Percentiles rank a stretch among this genome's conserved stretches.
phyloP scores from a whole-genome alignment of 176 grass and related monocot genomes.

The Poa annua region DNA sequence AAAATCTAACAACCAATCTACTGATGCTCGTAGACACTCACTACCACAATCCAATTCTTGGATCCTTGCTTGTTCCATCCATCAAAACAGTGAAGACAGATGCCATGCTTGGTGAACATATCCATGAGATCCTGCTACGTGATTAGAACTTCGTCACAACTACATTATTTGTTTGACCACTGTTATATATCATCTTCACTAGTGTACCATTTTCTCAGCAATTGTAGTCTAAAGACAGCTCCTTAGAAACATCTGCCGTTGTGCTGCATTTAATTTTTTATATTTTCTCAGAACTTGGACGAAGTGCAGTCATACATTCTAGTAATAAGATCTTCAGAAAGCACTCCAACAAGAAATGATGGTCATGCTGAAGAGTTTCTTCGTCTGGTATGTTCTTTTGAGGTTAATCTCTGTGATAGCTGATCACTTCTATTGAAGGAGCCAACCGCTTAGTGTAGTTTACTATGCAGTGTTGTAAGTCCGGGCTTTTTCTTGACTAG shows the following conservation, averaged over 20 bases:
- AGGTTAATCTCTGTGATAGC: constrained; percentile 11
- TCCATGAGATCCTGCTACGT: not conserved
- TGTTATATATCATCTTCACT: not conserved
- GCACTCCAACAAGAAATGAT: constrained; percentile 41
- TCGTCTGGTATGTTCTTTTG: constrained; percentile 56
- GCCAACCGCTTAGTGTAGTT: constrained; percentile 3
- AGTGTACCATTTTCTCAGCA: not conserved
- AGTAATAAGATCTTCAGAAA: constrained; percentile 51
- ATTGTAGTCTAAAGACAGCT: not conserved
- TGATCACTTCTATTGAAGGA: constrained; percentile 16
- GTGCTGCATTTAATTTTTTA: constrained; percentile 23
- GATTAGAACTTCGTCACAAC: constrained; percentile 1
- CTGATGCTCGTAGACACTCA: too few relatives aligned
- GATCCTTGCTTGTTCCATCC: too few relatives aligned
- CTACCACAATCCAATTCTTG: too few relatives aligned
- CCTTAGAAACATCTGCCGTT: not conserved
- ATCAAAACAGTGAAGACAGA: not conserved
- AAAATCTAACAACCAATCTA: too few relatives aligned
- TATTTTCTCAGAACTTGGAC: constrained; percentile 65
- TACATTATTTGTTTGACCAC: not conserved
- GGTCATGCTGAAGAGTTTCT: constrained; percentile 60
- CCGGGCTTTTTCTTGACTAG: not conserved
- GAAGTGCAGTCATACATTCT: constrained; percentile 98
- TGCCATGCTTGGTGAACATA: constrained; percentile 4
- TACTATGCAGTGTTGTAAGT: not conserved